phyloP scores from a whole-genome alignment of 495 filamentous ascomycete species.

The Jackrogersella multiformis region DNA sequence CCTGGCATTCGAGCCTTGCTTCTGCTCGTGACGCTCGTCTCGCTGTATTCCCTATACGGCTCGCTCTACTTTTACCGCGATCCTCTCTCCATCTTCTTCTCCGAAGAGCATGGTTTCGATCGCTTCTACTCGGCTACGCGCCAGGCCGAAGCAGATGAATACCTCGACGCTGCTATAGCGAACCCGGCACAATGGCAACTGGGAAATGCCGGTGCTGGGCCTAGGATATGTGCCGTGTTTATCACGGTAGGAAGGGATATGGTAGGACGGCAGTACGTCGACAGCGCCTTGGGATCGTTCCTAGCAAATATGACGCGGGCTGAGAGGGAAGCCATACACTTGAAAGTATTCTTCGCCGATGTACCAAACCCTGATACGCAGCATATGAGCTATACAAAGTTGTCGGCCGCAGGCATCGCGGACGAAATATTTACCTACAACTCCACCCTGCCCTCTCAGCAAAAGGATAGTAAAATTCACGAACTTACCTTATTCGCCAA shows the following conservation, averaged over 20 bases:
- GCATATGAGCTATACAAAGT: slow-evolving; percentile 40
- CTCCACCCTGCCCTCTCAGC: slow-evolving; percentile 24
- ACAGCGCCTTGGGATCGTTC: slow-evolving; percentile 50
- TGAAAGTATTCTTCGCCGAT: slow-evolving; percentile 52
- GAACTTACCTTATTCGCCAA: slow-evolving; percentile 40
- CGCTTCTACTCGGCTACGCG: slow-evolving; percentile 50
- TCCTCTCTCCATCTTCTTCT: slow-evolving; percentile 54
- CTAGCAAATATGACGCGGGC: slow-evolving; percentile 48
- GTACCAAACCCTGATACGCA: slow-evolving; percentile 40
- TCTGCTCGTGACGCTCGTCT: slow-evolving; percentile 34
- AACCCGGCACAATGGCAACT: slow-evolving; percentile 19
- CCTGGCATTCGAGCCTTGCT: slow-evolving; percentile 43
- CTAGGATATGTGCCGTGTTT: slow-evolving; percentile 51
- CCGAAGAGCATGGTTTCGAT: slow-evolving; percentile 49
- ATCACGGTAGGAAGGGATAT: slow-evolving; percentile 48
- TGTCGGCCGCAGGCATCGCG: slow-evolving; percentile 32
- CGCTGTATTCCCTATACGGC: slow-evolving; percentile 43
- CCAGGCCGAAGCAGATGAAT: slow-evolving; percentile 45
- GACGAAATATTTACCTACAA: slow-evolving; percentile 45
- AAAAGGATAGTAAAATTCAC: slow-evolving; percentile 34
- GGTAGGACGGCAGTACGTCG: slow-evolving; percentile 47
- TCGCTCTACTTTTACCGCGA: slow-evolving; percentile 52
- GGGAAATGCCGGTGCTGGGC: slow-evolving; percentile 39
- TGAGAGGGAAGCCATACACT: slow-evolving; percentile 45
- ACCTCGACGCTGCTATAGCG: slow-evolving; percentile 39